Conservation (phyloP, 2,329 filamentous ascomycete genomes). For the Hypoxylon sp. region DNA sequence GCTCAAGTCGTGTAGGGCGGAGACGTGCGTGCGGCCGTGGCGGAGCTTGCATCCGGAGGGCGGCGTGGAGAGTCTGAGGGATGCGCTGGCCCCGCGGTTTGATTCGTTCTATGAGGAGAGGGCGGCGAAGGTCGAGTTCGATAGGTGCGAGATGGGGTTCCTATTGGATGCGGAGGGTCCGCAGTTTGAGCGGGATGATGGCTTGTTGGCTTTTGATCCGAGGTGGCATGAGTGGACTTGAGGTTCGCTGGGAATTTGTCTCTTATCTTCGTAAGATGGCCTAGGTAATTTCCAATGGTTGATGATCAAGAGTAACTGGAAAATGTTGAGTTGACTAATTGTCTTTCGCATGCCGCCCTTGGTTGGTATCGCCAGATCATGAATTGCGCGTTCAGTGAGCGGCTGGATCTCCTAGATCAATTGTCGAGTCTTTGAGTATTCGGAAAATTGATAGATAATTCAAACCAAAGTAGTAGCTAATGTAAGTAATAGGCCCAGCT, state of each 20-base stretch:
- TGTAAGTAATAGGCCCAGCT: conserved; percentile 40
- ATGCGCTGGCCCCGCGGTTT: conserved; percentile 57
- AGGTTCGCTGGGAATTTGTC: not conserved
- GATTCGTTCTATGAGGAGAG: conserved; percentile 58
- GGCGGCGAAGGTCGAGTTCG: conserved; percentile 57
- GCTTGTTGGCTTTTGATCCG: conserved; percentile 16
- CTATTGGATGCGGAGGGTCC: conserved; percentile 62
- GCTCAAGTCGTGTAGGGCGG: conserved; percentile 62
- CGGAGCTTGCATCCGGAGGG: conserved; percentile 58
- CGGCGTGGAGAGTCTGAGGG: conserved; percentile 56
- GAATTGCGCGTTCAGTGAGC: no score
- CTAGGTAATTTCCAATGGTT: no score
- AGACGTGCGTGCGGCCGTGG: conserved; percentile 61
- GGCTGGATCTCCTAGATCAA: no score
- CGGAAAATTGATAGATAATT: no score
- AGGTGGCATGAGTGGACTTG: conserved; percentile 46
- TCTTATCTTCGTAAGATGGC: no score
- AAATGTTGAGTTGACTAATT: no score
- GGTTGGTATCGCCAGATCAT: no score
- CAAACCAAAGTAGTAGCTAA: conserved; percentile 37
- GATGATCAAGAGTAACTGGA: no score
- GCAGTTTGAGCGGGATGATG: conserved; percentile 42
- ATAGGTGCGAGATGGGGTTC: conserved; percentile 62
- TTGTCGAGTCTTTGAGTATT: no score
- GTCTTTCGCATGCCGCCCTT: no score